These are phyloP conservation scores for Macaranga tanarius DNA, from an alignment of 441 rosid genomes.

Conservation along the genomic window DNA sequence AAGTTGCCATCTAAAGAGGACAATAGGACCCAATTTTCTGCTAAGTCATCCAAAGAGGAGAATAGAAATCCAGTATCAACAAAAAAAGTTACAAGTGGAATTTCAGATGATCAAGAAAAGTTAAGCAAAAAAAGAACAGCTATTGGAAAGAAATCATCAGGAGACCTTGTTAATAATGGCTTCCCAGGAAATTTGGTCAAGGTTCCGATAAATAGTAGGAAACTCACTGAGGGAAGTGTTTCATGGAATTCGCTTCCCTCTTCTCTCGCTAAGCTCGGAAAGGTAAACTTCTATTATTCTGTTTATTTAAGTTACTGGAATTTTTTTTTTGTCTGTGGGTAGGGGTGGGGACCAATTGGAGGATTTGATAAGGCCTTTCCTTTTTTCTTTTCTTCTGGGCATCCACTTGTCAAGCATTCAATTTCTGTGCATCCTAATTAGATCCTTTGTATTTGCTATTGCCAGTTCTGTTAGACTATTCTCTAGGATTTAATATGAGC, in stretches of 20 bases:
- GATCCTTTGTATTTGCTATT: neutral
- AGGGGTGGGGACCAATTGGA: neutral
- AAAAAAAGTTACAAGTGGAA: constrained; percentile 56
- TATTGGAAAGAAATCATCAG: constrained; percentile 46
- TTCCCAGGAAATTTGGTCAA: constrained; percentile 71
- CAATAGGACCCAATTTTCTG: constrained; percentile 39
- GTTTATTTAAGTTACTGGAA: constrained; percentile 21
- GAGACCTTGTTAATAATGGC: constrained; percentile 48
- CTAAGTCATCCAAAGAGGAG: constrained; percentile 59
- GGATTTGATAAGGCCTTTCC: neutral
- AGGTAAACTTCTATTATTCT: constrained; percentile 45
- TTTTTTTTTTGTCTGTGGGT: neutral
- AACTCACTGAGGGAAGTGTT: constrained; percentile 63
- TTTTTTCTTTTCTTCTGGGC: neutral
- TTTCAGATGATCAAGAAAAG: constrained; percentile 51
- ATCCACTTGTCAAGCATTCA: neutral
- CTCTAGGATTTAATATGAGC: neutral
- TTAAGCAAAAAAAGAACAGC: constrained; percentile 41
- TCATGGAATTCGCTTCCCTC: constrained; percentile 82
- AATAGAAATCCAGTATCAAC: constrained; percentile 40
- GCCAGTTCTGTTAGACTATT: constrained; percentile 7
- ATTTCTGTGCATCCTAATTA: neutral
- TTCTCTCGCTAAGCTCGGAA: constrained; percentile 83
- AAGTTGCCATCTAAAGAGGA: constrained; percentile 60
- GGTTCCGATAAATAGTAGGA: constrained; percentile 58